Conservation (phyloP, 495 filamentous ascomycete species). For the Tricharina praecox region DNA sequence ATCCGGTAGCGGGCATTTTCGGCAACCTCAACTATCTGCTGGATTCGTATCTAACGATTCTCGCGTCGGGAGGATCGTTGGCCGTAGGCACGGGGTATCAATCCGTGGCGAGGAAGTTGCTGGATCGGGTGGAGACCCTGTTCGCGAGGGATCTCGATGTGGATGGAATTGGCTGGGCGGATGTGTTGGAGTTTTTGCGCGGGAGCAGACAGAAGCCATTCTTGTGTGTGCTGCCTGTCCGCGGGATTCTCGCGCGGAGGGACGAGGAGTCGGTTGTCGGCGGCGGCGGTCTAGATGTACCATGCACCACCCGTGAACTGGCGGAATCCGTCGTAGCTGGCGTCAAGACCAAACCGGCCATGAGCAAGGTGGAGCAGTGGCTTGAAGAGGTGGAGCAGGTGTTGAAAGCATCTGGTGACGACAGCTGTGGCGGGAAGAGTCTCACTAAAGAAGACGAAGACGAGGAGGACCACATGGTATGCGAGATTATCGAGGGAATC, state of each 20-base stretch:
- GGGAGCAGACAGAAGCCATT: conserved; percentile 65
- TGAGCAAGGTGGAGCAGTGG: conserved; percentile 25
- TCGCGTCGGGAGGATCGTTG: conserved; percentile 66
- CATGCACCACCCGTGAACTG: conserved; percentile 19
- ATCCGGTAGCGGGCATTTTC: conserved; percentile 19
- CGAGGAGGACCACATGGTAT: conserved; percentile 24
- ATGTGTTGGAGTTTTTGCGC: conserved; percentile 82
- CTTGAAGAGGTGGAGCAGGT: conserved; percentile 25
- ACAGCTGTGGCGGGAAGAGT: conserved; percentile 3
- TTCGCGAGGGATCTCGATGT: conserved; percentile 81
- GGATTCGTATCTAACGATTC: conserved; percentile 68
- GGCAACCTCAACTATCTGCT: conserved; percentile 50
- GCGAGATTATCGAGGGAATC: conserved; percentile 25
- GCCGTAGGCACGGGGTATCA: conserved; percentile 93
- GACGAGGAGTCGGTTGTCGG: neutral
- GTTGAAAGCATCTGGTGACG: conserved; percentile 12
- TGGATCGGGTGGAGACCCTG: conserved; percentile 86
- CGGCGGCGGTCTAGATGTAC: conserved; percentile 1
- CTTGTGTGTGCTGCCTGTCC: conserved; percentile 23
- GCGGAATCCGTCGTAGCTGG: conserved; percentile 22
- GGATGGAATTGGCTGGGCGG: conserved; percentile 87
- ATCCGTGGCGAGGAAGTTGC: conserved; percentile 74
- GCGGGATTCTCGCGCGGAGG: conserved; percentile 18
- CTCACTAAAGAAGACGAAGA: conserved; percentile 14
- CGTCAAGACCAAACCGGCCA: conserved; percentile 19